These are phyloP conservation scores for Salix viminalis DNA, from an alignment of 345 rosid species.

Conservation along the genomic window DNA sequence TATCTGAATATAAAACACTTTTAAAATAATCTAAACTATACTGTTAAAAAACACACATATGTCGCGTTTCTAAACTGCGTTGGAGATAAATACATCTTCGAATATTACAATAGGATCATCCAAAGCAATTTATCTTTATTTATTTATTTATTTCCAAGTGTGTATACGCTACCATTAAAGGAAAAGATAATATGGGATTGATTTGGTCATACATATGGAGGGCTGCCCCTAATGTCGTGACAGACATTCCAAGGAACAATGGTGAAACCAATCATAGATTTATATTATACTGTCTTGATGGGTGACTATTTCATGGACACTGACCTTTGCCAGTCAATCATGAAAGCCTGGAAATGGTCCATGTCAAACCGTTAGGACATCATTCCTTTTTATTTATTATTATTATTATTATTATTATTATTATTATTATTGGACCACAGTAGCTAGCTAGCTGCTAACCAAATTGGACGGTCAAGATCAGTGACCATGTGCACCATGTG, in stretches of 20 bases:
- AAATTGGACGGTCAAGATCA: neutral
- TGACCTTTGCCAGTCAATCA: neutral
- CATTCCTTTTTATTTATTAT: neutral
- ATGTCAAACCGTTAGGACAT: neutral
- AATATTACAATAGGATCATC: neutral
- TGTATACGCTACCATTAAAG: too few relatives aligned
- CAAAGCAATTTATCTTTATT: neutral
- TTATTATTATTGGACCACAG: conserved; percentile 26
- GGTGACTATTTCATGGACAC: neutral
- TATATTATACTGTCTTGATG: neutral
- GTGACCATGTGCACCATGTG: neutral
- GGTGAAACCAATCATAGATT: conserved; percentile 1
- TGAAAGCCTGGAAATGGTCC: neutral
- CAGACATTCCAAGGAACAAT: conserved; percentile 16
- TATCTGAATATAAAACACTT: too few relatives aligned
- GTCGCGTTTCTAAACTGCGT: too few relatives aligned
- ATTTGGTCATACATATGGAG: too few relatives aligned
- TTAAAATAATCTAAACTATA: too few relatives aligned
- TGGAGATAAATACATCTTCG: neutral
- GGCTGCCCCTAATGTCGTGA: neutral
- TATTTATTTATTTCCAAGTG: too few relatives aligned
- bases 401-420: too few relatives aligned
- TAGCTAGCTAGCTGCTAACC: neutral
- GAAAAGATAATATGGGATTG: too few relatives aligned
- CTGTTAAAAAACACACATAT: too few relatives aligned